Evolutionary conservation across 495 filamentous ascomycete genomes (phyloP).

Genomic region (Venustampulla echinocandica): DNA sequence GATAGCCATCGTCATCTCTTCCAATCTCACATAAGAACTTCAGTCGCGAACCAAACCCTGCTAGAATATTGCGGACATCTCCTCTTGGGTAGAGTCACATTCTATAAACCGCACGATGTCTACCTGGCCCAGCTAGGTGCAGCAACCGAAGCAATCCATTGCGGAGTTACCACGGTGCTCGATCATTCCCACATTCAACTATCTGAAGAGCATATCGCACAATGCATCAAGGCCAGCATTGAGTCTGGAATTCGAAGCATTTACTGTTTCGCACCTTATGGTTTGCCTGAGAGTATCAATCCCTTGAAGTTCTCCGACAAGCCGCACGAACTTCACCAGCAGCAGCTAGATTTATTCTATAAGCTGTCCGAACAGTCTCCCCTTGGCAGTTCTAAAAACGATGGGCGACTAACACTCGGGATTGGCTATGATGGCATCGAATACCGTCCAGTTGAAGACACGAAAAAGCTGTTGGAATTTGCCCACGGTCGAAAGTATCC

Average conservation of each 20-base stretch:
- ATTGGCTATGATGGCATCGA: slow-evolving; percentile 7
- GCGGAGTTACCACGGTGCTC: slow-evolving; percentile 5
- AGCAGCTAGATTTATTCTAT: slow-evolving; percentile 5
- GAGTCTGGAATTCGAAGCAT: slow-evolving; percentile 7
- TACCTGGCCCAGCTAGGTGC: slow-evolving; percentile 6
- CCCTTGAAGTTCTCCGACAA: slow-evolving; percentile 5
- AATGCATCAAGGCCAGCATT: slow-evolving; percentile 6
- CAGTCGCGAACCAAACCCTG: slow-evolving; percentile 7
- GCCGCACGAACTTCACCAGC: neutral
- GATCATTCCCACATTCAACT: slow-evolving; percentile 8
- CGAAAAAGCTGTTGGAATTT: slow-evolving; percentile 4
- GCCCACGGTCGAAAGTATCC: slow-evolving; percentile 2
- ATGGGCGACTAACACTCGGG: slow-evolving; percentile 6
- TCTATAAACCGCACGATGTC: slow-evolving; percentile 2
- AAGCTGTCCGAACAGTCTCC: slow-evolving; percentile 4
- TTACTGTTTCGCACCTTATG: slow-evolving; percentile 8
- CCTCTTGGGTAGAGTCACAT: slow-evolving; percentile 1
- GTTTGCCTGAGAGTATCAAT: slow-evolving; percentile 4
- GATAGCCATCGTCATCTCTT: slow-evolving; percentile 6
- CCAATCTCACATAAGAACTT: slow-evolving; percentile 2
- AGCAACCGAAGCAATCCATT: slow-evolving; percentile 6
- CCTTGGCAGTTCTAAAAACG: slow-evolving; percentile 1
- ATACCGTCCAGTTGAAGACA: slow-evolving; percentile 4
- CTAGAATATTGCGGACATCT: slow-evolving; percentile 7
- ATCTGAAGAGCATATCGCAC: slow-evolving; percentile 4